A percentile compares a stretch with the other conserved stretches of the same genome.
Evolutionary conservation across 169 alveolate genomes (phyloP).

Genomic region (Plasmodium sp.): DNA sequence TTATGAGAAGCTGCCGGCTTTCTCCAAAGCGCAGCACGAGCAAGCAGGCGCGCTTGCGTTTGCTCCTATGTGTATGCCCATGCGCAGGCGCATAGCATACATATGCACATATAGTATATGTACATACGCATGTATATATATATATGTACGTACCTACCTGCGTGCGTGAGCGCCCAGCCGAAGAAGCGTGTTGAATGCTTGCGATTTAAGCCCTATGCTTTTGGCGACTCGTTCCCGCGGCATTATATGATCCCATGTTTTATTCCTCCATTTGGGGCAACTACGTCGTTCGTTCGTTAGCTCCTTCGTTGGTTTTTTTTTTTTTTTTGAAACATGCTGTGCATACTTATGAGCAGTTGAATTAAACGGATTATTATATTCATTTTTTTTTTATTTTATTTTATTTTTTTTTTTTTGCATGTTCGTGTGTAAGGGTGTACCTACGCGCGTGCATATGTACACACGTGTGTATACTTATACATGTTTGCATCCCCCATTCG

Average conservation of each 20-base stretch:
- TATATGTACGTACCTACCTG: background rate
- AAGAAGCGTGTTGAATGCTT: background rate
- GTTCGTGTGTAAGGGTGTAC: background rate
- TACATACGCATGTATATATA: too few species aligned
- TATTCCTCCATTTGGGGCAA: background rate
- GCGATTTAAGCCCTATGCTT: background rate
- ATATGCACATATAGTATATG: background rate
- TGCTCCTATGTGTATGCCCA: background rate
- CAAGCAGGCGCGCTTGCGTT: background rate
- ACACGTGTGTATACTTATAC: background rate
- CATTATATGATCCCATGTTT: background rate
- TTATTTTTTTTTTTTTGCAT: background rate
- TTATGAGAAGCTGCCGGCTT: background rate
- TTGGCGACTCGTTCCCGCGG: background rate
- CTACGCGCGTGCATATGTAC: background rate
- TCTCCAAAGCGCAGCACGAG: background rate
- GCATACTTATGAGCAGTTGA: background rate
- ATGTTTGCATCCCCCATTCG: background rate
- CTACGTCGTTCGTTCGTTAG: background rate
- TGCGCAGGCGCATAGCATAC: background rate
- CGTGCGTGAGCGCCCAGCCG: background rate
- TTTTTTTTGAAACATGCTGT: background rate
- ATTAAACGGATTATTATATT: background rate
- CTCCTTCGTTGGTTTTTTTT: background rate
- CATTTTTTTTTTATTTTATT: background rate